Conservation (phyloP, 805 yeast genomes). For the Hermanozyma aechmeae region DNA sequence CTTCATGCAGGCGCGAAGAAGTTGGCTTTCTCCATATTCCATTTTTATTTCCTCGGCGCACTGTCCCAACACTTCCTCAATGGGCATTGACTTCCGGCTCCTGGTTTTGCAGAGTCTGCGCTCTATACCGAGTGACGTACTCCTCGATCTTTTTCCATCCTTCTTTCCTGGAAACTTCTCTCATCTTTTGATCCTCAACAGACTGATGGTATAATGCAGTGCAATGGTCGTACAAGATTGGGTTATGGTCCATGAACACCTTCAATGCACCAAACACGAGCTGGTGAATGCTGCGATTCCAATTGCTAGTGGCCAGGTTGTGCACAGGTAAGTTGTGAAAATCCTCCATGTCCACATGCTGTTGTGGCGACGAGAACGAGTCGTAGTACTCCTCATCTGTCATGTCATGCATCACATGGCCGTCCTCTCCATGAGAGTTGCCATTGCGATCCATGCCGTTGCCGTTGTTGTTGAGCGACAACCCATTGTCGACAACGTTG, state of each 20-base stretch:
- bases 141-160: conserved; percentile 67
- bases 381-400: conserved; percentile 37
- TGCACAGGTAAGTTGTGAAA: conserved; percentile 30
- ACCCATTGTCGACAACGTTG: conserved; percentile 28
- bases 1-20: no score
- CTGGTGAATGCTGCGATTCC: conserved; percentile 91
- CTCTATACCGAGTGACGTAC: no score
- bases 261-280: conserved; percentile 87
- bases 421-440: no score
- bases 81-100: no score
- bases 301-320: conserved; percentile 49
- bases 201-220: conserved; percentile 79
- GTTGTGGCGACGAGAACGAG: conserved; percentile 27
- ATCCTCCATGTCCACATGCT: conserved; percentile 21
- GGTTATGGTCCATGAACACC: conserved; percentile 87
- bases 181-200: conserved; percentile 59
- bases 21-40: no score
- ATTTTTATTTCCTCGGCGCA: no score
- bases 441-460: conserved; percentile 13
- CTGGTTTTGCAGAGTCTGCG: no score
- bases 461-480: conserved; percentile 15
- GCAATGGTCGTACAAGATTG: conserved; percentile 85
- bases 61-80: no score
- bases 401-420: conserved; percentile 21
- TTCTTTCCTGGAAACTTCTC: conserved; percentile 51